Base-by-base conservation (phyloP, 306 rosid species). In the Hippophae rhamnoides region DNA sequence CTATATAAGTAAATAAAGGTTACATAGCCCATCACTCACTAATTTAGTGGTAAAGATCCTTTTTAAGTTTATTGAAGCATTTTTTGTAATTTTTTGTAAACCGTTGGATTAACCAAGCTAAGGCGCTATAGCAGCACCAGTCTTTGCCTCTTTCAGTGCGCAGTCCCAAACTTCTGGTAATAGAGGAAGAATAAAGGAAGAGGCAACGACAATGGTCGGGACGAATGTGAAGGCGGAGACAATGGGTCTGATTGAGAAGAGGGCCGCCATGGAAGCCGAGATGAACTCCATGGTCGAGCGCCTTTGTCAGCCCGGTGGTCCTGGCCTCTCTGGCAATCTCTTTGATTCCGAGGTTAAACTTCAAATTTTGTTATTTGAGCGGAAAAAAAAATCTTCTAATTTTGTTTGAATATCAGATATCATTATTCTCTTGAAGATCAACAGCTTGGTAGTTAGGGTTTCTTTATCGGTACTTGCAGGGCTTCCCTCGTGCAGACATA, bases 401-500 rank as follows among this genome's bases (percentile, higher is more conserved):
- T 27, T 31, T 31, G 38, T 31, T 31, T 31, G 38, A 31, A 31
- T 0, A 8, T 41, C n/a, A 38, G 52, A 10, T 0, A 14, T 44
- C 6, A 14, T 6, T 7, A 1, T 6, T 0, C 0, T 18, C 8
- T 60, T 1, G 31, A 52, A 12, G 6, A 13, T 13, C 8, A 13
- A 10, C 23, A 23, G 49, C n/a, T 48, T 6, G n/a, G 14, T 48
- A 13, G 10, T 40, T 56, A 42, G 65, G 65, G 64, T 23, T 52
- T 62, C 6, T 31, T 31, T 27, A 5, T 12, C 61, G 25, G 42
- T 13, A 60, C 70, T 60, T 72, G 62, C 57, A 90, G 98, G 96
- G 89, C 4, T 87, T 92, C 80, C 96, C 98, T 67, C 98, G 93
- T 13, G 58, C 86, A 1, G 95, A 92, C 63, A 65, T 85, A 27